Base-by-base conservation (phyloP, 345 rosid species). In the Murraya paniculata region DNA sequence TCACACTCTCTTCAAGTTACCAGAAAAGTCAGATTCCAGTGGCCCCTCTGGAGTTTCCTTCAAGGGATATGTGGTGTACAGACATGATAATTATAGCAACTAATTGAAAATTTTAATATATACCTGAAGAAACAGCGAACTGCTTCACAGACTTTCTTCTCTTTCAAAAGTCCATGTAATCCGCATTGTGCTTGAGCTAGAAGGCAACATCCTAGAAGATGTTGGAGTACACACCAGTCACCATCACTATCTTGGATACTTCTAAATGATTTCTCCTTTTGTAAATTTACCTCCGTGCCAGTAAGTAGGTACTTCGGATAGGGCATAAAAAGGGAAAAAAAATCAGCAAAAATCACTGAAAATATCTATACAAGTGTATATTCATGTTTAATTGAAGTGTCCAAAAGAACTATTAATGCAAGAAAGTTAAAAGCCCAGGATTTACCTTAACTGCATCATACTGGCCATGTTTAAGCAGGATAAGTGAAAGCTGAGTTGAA, bases 51-150 rank as follows among this genome's bases (percentile, higher is more conserved):
- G 19, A 38, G 9, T 30, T 74, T 16, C 59, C 59, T 74, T 62
- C 28, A 35, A 39, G 21, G 78, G 70, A 39, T 59, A 22, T 1
- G 9, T 31, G n/a, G 73, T 50, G 67, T 27, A 60, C 45, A 45
- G 60, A 62, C 21, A 56, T 31, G 14, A 59, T 24, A 22, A 31
- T 38, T 62, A 62, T 41, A 22, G 19, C n/a, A 61, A 62, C 50
- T 28, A 53, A 36, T 28, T 50, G 22, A 2, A 48, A 30, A 24
- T 2, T 53, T 31, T 13, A 53, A 64, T 67, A 71, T 55, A 21
- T 77, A 95, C 99, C 97, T 90, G 89, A 94, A 96, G 83, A 96
- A 96, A 85, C 91, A 87, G 77, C 93, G 86, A 77, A 96, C 86
- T 80, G 99, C 95, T 84, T 92, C 97, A 82, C 68, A 73, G 36